These are phyloP conservation scores for Pelargonium myrrhifolium DNA, from an alignment of 441 rosid genomes.

Conservation along the genomic window DNA sequence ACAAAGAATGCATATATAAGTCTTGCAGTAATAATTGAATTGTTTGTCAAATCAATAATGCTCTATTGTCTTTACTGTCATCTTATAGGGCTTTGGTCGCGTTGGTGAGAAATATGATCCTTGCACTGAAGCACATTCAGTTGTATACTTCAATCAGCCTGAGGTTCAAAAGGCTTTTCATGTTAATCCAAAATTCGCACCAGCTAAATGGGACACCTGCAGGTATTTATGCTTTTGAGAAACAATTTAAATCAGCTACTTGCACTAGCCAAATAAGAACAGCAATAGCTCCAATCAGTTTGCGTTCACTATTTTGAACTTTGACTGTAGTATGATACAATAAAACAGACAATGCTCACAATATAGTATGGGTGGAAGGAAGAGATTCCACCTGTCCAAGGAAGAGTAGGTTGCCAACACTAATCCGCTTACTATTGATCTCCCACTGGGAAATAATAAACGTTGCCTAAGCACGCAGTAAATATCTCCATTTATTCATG, in stretches of 20 bases:
- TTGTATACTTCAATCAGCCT: slow-evolving; percentile 64
- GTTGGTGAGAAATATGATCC: slow-evolving; percentile 84
- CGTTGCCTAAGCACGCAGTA: too few species aligned
- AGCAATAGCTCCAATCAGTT: too few species aligned
- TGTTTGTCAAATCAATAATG: background rate
- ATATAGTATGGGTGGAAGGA: background rate
- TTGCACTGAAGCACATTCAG: slow-evolving; percentile 79
- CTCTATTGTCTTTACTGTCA: slow-evolving; percentile 16
- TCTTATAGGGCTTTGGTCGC: slow-evolving; percentile 43
- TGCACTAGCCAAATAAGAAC: background rate
- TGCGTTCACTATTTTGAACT: background rate
- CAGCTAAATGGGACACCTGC: slow-evolving; percentile 84
- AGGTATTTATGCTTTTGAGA: slow-evolving; percentile 33
- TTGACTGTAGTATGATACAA: background rate
- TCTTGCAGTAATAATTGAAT: too few species aligned
- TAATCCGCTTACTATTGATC: too few species aligned
- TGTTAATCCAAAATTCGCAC: slow-evolving; percentile 55
- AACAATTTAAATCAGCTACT: background rate
- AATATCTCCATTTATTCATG: too few species aligned
- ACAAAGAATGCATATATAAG: too few species aligned
- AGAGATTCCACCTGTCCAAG: background rate
- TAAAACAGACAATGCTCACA: background rate
- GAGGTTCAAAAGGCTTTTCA: slow-evolving; percentile 81
- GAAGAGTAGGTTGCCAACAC: background rate
- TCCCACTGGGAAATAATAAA: too few species aligned